These are phyloP conservation scores for Xylariales sp. DNA, from an alignment of 2,329 filamentous ascomycete genomes.

Conservation along the genomic window DNA sequence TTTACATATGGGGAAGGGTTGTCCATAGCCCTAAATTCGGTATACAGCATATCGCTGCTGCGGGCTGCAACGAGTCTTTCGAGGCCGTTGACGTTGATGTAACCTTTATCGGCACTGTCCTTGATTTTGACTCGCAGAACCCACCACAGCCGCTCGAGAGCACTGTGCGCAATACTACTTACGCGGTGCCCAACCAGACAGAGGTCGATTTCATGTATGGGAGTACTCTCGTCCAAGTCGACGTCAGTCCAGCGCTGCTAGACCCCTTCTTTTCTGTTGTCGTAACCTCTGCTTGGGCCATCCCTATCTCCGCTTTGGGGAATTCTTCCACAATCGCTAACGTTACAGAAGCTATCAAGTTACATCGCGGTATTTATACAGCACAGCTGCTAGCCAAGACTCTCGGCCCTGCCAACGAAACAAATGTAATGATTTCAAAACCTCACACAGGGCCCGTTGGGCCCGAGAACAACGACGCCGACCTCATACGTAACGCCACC, in stretches of 20 bases:
- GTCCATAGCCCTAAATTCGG: background rate
- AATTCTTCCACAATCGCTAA: background rate
- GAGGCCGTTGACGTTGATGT: background rate
- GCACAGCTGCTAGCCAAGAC: background rate
- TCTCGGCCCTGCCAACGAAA: background rate
- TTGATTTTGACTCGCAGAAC: background rate
- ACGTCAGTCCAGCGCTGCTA: background rate
- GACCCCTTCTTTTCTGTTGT: background rate
- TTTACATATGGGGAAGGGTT: constrained; percentile 19
- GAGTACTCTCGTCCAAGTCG: background rate
- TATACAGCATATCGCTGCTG: background rate
- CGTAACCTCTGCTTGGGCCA: background rate
- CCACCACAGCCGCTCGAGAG: background rate
- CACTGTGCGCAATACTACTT: background rate
- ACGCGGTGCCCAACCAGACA: background rate
- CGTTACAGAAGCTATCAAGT: background rate
- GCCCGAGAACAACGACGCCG: background rate
- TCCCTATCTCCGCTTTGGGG: background rate
- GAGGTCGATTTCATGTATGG: no score
- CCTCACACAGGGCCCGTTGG: background rate
- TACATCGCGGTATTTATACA: background rate
- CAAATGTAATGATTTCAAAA: no score
- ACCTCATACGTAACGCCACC: background rate
- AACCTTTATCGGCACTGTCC: background rate
- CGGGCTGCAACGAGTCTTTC: background rate